Base-by-base conservation (phyloP, 805 yeast species). In the Ogataea populi-albae region DNA sequence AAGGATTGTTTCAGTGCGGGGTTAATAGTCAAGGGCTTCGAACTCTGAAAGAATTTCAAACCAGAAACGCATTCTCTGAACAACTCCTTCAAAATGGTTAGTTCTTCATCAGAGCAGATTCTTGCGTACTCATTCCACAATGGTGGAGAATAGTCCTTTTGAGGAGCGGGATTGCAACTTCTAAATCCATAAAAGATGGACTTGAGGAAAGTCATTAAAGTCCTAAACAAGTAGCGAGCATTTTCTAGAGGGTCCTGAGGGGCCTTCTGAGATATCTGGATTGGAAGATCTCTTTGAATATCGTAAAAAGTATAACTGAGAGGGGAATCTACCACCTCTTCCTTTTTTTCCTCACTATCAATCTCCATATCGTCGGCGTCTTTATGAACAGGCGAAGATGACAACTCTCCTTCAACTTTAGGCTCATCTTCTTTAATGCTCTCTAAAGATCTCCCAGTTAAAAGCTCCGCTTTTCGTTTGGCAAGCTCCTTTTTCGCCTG, bases 101-200 rank as follows among this genome's bases (percentile, higher is more conserved):
- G 80, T 53, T 93, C 97, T 57, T 93, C 96, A 48, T 69, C 76
- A 3, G 86, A 79, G 42, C 83, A 80, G n/a, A 84, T 77, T 45
- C 94, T 75, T 0, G 96, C 95, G 14, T 82, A 73, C 39, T 86
- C 93, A 41, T 83, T 80, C 97, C 97, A 91, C 24, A 70, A 69
- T 37, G 71, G 76, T 4, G 69, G 64, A 26, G 71, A 65, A 33
- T 71, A 65, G 7, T 72, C 78, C 18, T 65, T 60, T 11, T 76
- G 71, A 0, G 94, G 82, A 2, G 91, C 83, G 1, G 96, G 95
- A 54, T 89, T 91, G 56, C 95, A 88, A 34, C 80, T 79, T 55
- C 87, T 88, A 46, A 94, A 67, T 3, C 95, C 96, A 59, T 81
- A 86, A 51, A 91, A 83, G 27, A 88, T 84, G 0, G 96, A 86